Base-by-base conservation (phyloP, 176 grass and related monocot species). In the Themeda triandra region DNA sequence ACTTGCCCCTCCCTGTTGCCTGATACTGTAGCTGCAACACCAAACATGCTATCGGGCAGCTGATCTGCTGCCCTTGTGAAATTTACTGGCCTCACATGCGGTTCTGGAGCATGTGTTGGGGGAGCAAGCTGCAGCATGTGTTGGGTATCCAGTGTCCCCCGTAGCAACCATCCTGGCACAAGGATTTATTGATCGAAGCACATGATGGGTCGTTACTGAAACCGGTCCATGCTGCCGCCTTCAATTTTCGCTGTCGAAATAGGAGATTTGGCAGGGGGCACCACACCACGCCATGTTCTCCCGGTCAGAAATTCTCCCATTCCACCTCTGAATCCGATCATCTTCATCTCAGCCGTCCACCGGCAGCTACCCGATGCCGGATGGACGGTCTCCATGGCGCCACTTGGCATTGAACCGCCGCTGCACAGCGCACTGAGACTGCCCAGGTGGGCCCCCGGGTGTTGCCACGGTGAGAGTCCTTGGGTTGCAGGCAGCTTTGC, bases 181-280 rank as follows among this genome's bases (percentile, higher is more conserved):
- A 3, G 79, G 79, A 79, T 86, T 90, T 90, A 86, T 73, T 87
- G 78, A 81, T 59, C 13, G 70, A 63, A 79, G 42, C 59, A 68
- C 85, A 45, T 9, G 53, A 58, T 37, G 25, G n/a, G 63, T 28
- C 71, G 27, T 77, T 77, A 18, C 66, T 76, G 75, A 27, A 27
- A 9, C 76, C 25, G 76, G 76, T 68, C 80, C 84, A 62, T 33
- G 75, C 78, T 60, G 88, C 27, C 39, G 49, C 76, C 76, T 78
- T 86, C 66, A 68, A 68, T 74, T 83, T 71, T 78, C 3, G 82
- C 83, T 90, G 84, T 63, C 60, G 74, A 40, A 75, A 75, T 53
- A 33, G 48, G 73, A 68, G 40, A 77, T 69, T 62, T 27, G 69
- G 76, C 87, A 49, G 48, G 7, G 69, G 58, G 58, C 24, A 62